Evolutionary conservation across 2,329 filamentous ascomycete genomes (phyloP).

Genomic region (Fusarium equiseti): DNA sequence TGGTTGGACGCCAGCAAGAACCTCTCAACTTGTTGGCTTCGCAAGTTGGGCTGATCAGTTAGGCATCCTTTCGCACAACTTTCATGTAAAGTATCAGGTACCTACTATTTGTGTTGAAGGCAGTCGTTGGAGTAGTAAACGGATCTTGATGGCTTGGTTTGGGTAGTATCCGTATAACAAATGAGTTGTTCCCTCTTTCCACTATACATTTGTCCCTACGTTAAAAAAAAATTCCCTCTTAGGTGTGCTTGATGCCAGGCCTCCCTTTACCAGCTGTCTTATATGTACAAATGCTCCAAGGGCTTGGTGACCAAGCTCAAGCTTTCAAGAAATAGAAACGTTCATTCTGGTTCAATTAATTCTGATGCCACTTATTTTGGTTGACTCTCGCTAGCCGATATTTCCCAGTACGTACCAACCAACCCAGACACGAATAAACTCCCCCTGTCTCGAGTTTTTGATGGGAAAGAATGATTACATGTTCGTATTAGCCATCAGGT

Average conservation of each 20-base stretch:
- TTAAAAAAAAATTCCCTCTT: too few relatives aligned
- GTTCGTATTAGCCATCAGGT: neutral
- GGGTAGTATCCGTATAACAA: neutral
- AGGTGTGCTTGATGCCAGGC: neutral
- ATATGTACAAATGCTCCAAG: neutral
- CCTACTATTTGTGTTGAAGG: neutral
- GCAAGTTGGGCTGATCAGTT: constrained; percentile 9
- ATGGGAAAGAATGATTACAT: neutral
- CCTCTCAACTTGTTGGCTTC: neutral
- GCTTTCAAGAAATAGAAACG: too few relatives aligned
- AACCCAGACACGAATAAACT: neutral
- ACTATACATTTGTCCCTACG: neutral
- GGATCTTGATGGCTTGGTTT: neutral
- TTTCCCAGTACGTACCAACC: neutral
- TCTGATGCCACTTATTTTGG: neutral
- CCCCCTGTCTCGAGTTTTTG: neutral
- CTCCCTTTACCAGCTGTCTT: neutral
- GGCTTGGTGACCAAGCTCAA: neutral
- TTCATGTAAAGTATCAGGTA: neutral
- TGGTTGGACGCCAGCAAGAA: neutral
- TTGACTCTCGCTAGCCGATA: neutral
- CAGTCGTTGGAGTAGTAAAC: neutral
- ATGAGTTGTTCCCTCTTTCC: neutral
- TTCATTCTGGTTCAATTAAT: neutral
- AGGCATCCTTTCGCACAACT: constrained; percentile 13